Evolutionary conservation across 768 basidiomycete species (phyloP).

Genomic region (Cystobasidium tubakii): DNA sequence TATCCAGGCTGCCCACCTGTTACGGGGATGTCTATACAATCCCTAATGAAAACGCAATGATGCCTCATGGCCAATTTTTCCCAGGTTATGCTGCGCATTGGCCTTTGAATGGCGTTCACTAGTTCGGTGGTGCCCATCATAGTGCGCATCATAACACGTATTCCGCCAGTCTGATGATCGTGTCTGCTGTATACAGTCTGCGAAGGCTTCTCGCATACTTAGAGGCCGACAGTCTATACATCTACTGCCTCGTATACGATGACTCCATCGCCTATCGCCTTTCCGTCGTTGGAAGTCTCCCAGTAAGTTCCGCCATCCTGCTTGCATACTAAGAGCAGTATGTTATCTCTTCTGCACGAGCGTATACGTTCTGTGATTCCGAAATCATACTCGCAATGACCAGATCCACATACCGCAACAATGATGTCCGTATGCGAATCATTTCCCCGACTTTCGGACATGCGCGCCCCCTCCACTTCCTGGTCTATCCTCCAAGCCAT

Average conservation of each 20-base stretch:
- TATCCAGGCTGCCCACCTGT: no score
- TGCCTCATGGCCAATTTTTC: no score
- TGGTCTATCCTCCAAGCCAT: conserved; percentile 30
- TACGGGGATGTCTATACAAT: no score
- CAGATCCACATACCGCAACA: conserved; percentile 19
- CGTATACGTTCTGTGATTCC: conserved; percentile 27
- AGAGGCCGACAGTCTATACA: background rate
- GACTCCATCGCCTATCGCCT: background rate
- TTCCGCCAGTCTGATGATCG: no score
- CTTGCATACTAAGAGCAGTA: conserved; percentile 3
- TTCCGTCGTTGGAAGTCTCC: background rate
- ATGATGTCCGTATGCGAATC: background rate
- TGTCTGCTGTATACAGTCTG: no score
- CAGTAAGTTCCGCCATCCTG: conserved; percentile 17
- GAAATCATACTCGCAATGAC: conserved; percentile 30
- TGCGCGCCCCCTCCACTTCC: background rate
- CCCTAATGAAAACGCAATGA: no score
- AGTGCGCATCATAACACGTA: no score
- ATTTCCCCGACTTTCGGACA: background rate
- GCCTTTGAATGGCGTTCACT: no score
- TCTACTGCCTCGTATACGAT: conserved; percentile 24
- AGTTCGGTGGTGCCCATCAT: no score
- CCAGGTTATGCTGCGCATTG: no score
- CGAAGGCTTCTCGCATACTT: no score
- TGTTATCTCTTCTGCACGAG: background rate